These are phyloP conservation scores for Nitzschia palea DNA, from an alignment of 108 stramenopile species.

Conservation along the genomic window DNA sequence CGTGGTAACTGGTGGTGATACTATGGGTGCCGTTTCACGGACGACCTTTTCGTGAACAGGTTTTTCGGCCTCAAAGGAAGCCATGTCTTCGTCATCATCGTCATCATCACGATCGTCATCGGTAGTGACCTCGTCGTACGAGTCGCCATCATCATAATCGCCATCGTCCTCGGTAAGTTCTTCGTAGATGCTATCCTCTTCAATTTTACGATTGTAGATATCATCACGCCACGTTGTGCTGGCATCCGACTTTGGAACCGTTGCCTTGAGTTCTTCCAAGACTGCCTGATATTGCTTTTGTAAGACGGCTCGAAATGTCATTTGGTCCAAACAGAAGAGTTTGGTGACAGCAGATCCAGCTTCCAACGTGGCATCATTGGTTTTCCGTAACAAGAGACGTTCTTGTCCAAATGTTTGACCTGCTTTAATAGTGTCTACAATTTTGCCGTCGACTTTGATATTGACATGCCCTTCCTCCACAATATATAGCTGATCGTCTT, in stretches of 20 bases:
- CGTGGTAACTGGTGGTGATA: background rate
- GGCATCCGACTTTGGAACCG: background rate
- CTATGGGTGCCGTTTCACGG: background rate
- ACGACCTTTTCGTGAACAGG: background rate
- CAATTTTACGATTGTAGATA: background rate
- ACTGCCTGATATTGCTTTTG: constrained; percentile 54
- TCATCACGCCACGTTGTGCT: background rate
- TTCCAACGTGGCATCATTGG: constrained; percentile 76
- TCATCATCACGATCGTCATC: background rate
- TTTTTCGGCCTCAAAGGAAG: background rate
- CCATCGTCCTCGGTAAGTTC: background rate
- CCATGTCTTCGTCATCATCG: background rate
- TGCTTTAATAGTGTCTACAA: constrained; percentile 28
- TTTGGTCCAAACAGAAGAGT: constrained; percentile 78
- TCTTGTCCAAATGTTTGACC: constrained; percentile 82
- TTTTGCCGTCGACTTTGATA: constrained; percentile 37
- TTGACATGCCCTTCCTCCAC: constrained; percentile 54
- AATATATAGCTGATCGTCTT: constrained; percentile 72
- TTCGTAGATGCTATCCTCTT: background rate
- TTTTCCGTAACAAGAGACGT: constrained; percentile 80
- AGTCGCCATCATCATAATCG: background rate
- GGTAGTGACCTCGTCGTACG: background rate
- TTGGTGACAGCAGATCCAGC: constrained; percentile 22
- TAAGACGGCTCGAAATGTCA: constrained; percentile 66
- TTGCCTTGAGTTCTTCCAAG: constrained; percentile 38